Base-by-base conservation (phyloP, 352 stramenopile genomes). In the Globisporangium paddicum region DNA sequence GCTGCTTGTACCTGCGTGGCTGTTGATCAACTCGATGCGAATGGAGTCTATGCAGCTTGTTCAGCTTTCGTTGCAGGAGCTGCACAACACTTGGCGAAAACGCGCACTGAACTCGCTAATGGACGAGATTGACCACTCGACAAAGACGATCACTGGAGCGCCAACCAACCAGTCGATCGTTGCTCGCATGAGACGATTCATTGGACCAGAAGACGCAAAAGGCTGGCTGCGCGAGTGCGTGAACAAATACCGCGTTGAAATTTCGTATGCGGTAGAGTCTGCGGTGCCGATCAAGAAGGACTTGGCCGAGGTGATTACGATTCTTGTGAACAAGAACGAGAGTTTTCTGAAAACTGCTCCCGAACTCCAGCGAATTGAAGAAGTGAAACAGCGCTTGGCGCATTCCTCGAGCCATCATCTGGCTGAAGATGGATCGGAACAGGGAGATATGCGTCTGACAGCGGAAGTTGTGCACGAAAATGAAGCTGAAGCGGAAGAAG, bases 1-100 rank as follows among this genome's bases (percentile, higher is more conserved):
- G 32, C 59, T 91, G n/a, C 64, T 91, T 6, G 86, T 96, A 25
- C 82, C 87, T 5, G 89, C 88, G 5, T 99, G 97, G 97, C 85
- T 99, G 30, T 90, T 98, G 52, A 93, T 99, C 51, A 99, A 99
- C 81, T 98, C 96, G 64, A 99, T 99, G 96, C 96, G 96, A 28
- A 98, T 97, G 64, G 98, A 99, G 67, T 98, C 98, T 58, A 98
- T 99, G 85, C 97, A 99, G 68, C 97, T 98, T 44, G 88, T 98
- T n/a, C 92, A 99, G 71, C 77, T 99, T 14, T 99, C 94, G 47
- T 60, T 96, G 41, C 89, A 97, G 67, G 96, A 99, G 62, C 88
- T 99, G 60, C 96, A 95, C 65, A 99, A 99, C 67, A 98, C 98
- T 32, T 98, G 97, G 79, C 87, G 98, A 21, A 99, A 99, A 55